Evolutionary conservation across 2,329 filamentous ascomycete genomes (phyloP), one percentile per base, ranked within the genome.

Genomic region (Calonectria henricotiae): DNA sequence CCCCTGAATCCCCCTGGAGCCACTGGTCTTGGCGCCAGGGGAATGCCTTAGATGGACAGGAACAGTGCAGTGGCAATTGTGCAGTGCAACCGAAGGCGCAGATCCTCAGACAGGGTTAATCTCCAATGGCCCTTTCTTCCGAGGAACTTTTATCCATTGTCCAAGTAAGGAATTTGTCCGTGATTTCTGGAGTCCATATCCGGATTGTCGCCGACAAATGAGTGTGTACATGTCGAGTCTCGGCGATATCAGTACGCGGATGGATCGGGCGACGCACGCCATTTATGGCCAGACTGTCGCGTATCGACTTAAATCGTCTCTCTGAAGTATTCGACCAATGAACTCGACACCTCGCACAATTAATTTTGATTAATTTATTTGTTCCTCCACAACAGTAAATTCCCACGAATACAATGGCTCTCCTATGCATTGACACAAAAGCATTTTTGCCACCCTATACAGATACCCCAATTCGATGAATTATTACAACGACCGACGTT

Each of bases 11-110:
- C 35, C 51, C 51, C 51, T 58, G 35, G 35, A 27, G 35, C 51
- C 35, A 15, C 23, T 30, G 32, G 51, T 11, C 51, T 58, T 58
- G 51, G 51, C 51, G 35, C 5, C 35, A 32, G 51, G 51, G 51
- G 32, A 39, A 58, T 58, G 51, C 30, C 51, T 32, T 12, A 39
- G 51, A 58, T 58, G 35, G 51, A 58, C 51, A 17, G 30, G 25
- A 23, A 49, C 25, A 30, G 46, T 2, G n/a, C 32, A 55, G 32
- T 30, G 51, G 51, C 51, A 58, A 23, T 39, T 58, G 51, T 9
- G 51, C 51, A 27, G 32, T 58, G 51, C 51, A 58, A 58, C 51
- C 49, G 20, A 30, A 55, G n/a, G n/a, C 51, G 32, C 32, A 39
- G 51, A n/a, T 39, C 32, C 32, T 27, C 32, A n/a, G 47, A 51